Base-by-base conservation (phyloP, 2,329 filamentous ascomycete species). In the Dothistroma pini region DNA sequence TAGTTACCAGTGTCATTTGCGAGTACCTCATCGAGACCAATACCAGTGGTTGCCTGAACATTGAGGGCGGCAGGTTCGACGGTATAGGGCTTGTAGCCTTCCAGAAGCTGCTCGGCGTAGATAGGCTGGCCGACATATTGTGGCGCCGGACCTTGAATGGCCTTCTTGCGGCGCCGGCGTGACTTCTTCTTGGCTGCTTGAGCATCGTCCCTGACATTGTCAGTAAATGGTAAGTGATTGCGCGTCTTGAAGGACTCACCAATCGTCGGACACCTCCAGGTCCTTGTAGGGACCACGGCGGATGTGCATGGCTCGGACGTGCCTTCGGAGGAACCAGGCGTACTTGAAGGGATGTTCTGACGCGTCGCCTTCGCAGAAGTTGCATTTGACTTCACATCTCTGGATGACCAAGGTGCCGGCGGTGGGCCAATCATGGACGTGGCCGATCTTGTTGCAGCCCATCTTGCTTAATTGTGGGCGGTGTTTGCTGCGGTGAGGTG, bases 21-120 rank as follows among this genome's bases (percentile, higher is more conserved):
- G 14, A 44, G 14, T 9, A 44, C n/a, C 14, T 44, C 52, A 19
- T 54, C 38, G 32, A 54, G 38, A 29, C 38, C 32, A 25, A 54
- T 25, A 21, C 16, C n/a, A n/a, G 52, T n/a, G 25, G n/a, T 11
- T 11, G 25, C 52, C 55, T 58, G 34, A 50, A 47, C n/a, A 90
- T 95, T 69, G 29, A 63, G 16, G 50, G 60, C 29, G 29, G 25
- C 41, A n/a, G 52, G 52, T 7, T 54, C 22, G 7, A 41, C 16
- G 32, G 2, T 14, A 11, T 19, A 3, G 10, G 32, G 32, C 32
- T 41, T n/a, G n/a, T 38, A 4, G 32, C 52, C 52, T 6, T 41
- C 31, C n/a, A 12, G 8, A 11, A 25, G 25, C 56, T 58, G 56
- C 16, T 47, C 35, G 14, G 44, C 56, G 56, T 54, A 54, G 21